Percentiles rank a stretch among this genome's conserved stretches.
Evolutionary conservation across 1,284 basidiomycete species (phyloP).

Genomic region (Apiotrichum laibachii): DNA sequence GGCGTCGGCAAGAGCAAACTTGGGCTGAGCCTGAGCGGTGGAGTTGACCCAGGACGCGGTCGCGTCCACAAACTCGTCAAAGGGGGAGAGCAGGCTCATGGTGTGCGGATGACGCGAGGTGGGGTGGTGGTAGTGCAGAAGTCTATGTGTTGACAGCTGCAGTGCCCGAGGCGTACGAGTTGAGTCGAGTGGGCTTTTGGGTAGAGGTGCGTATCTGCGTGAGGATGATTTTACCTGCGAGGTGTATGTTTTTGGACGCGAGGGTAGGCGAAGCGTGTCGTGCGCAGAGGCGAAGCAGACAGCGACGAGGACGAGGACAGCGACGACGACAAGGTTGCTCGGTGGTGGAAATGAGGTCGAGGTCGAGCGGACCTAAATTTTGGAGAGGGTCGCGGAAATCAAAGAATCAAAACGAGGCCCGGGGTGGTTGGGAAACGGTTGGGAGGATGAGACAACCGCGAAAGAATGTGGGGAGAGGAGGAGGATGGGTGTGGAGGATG

Average conservation of each 20-base stretch:
- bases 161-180: not conserved
- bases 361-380: constrained; percentile 3
- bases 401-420: not conserved
- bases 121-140: not conserved
- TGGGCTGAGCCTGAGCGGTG: constrained; percentile 4
- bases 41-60: constrained; percentile 14
- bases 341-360: not conserved
- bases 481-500: not conserved
- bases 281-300: too few relatives aligned
- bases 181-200: too few relatives aligned
- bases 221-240: too few relatives aligned
- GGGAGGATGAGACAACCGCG: not conserved
- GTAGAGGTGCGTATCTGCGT: not conserved
- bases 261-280: too few relatives aligned
- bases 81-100: constrained; percentile 15
- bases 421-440: not conserved
- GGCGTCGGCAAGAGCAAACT: constrained; percentile 6
- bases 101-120: not conserved
- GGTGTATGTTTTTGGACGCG: too few relatives aligned
- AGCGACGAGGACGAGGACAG: too few relatives aligned
- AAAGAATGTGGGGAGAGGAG: not conserved
- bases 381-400: not conserved
- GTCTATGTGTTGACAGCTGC: too few relatives aligned
- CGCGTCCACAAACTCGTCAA: constrained; percentile 9
- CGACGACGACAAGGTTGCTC: not conserved